Evolutionary conservation across 345 rosid genomes (phyloP), one percentile per base, ranked within the genome.

Genomic region (Salix purpurea): DNA sequence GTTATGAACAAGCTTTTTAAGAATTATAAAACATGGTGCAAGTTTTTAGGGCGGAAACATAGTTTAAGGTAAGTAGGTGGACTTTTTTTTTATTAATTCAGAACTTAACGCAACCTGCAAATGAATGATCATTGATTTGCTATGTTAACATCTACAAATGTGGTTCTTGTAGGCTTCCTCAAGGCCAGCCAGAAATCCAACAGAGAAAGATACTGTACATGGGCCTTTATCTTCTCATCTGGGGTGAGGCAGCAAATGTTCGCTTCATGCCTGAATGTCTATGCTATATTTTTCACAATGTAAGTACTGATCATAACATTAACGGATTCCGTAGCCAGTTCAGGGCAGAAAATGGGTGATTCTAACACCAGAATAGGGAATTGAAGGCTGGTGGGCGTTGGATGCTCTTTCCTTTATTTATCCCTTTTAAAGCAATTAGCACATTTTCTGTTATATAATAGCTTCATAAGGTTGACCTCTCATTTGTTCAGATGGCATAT

Each of bases 221-320:
- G 97, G 99, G 97, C 14, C 86, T 96, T 77, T 90, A 88, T 87
- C 97, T 96, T 83, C 97, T 96, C 70, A 92, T 92, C 54, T 91
- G 99, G 99, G 98, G 99, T 40, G 98, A 93, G 84, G 99, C 97
- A 80, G 94, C 99, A 78, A 96, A 94, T 79, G 83, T 96, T 77
- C 96, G 98, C 73, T 96, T 92, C 82, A 88, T 94, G 95, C 97
- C 97, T 44, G 95, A 94, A 85, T 96, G 99, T 79, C 79, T 94
- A 36, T 92, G 97, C 88, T 93, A 93, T 82, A 93, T 96, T 77
- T 96, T 96, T 77, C 99, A 93, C 81, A 92, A 94, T 80, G 99
- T 96, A 65, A 85, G 97, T 84, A 70, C 74, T 61, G 50, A 44
- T 73, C 54, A 48, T 72, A 78, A 61, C 66, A 19, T 62, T 14